Percentiles rank a stretch among this genome's conserved stretches.
Conservation (phyloP, 177 flowering plant genomes). For the Vitis hybrid region DNA sequence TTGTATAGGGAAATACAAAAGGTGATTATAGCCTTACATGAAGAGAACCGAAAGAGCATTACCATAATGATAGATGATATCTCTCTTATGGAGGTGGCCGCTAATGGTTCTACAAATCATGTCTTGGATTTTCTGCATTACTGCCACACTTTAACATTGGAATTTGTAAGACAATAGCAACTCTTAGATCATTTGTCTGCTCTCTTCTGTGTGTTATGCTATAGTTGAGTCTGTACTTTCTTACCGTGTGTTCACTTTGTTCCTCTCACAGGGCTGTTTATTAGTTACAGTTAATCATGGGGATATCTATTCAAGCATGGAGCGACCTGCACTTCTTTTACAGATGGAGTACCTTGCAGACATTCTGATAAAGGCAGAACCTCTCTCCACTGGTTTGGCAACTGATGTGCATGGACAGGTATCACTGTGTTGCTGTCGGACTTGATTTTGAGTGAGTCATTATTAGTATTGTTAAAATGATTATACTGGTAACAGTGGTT, state of each 20-base stretch:
- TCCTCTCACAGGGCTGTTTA: slow-evolving; percentile 57
- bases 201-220: not conserved
- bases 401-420: slow-evolving; percentile 97
- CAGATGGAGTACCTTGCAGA: slow-evolving; percentile 76
- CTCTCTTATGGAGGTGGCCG: slow-evolving; percentile 85
- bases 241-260: slow-evolving; percentile 7
- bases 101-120: slow-evolving; percentile 53
- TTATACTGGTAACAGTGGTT: too few relatives aligned
- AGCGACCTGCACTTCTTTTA: slow-evolving; percentile 38
- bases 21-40: slow-evolving; percentile 30
- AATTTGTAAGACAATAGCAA: slow-evolving; percentile 49
- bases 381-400: slow-evolving; percentile 84
- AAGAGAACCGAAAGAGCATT: slow-evolving; percentile 28
- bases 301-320: slow-evolving; percentile 61
- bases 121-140: slow-evolving; percentile 85
- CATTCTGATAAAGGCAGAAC: slow-evolving; percentile 63
- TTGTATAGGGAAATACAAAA: slow-evolving; percentile 60
- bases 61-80: slow-evolving; percentile 84
- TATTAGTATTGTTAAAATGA: too few relatives aligned
- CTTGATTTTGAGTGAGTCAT: not conserved
- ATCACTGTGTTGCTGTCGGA: not conserved
- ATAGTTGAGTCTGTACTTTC: not conserved
- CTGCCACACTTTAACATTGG: slow-evolving; percentile 73
- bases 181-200: not conserved
- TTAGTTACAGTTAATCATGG: slow-evolving; percentile 64